Conservation (phyloP, 495 filamentous ascomycete genomes). For the Lasiosphaeria ovina region DNA sequence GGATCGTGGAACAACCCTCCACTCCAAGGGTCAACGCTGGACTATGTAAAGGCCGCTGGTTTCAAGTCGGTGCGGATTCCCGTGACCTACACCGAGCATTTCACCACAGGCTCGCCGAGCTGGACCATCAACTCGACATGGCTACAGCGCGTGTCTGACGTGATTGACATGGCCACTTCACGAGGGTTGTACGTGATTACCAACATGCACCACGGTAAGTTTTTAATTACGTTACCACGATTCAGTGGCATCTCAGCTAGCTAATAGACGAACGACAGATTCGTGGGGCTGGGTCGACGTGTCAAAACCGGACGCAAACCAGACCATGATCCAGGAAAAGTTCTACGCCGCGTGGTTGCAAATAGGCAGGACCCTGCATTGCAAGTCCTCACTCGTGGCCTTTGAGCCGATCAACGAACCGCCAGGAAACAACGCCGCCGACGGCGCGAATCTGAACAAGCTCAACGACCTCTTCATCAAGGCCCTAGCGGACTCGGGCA, state of each 20-base stretch:
- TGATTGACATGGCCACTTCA: slow-evolving; percentile 55
- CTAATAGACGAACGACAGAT: slow-evolving; percentile 23
- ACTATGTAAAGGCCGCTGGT: slow-evolving; percentile 51
- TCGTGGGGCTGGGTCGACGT: slow-evolving; percentile 60
- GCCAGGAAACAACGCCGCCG: slow-evolving; percentile 48
- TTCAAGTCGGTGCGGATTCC: slow-evolving; percentile 61
- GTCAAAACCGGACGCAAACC: slow-evolving; percentile 43
- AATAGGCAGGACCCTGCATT: slow-evolving; percentile 54
- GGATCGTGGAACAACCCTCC: slow-evolving; percentile 59
- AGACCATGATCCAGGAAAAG: slow-evolving; percentile 55
- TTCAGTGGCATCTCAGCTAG: not conserved
- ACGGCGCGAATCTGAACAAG: slow-evolving; percentile 53
- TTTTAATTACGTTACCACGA: not conserved
- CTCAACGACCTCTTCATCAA: slow-evolving; percentile 58
- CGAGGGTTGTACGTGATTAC: slow-evolving; percentile 53
- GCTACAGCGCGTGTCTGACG: slow-evolving; percentile 60
- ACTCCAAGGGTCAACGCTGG: slow-evolving; percentile 49
- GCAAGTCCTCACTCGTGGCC: slow-evolving; percentile 54
- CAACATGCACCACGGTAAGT: slow-evolving; percentile 56
- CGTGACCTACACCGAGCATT: slow-evolving; percentile 61
- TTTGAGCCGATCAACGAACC: slow-evolving; percentile 64
- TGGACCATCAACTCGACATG: slow-evolving; percentile 55
- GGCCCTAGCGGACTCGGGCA: slow-evolving; percentile 55
- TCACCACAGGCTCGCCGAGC: slow-evolving; percentile 46
- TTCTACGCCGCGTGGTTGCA: slow-evolving; percentile 60